A percentile compares a stretch with the other conserved stretches of the same genome.
phyloP scores from a whole-genome alignment of 441 rosid species.

The Gossypium gossypioides region DNA sequence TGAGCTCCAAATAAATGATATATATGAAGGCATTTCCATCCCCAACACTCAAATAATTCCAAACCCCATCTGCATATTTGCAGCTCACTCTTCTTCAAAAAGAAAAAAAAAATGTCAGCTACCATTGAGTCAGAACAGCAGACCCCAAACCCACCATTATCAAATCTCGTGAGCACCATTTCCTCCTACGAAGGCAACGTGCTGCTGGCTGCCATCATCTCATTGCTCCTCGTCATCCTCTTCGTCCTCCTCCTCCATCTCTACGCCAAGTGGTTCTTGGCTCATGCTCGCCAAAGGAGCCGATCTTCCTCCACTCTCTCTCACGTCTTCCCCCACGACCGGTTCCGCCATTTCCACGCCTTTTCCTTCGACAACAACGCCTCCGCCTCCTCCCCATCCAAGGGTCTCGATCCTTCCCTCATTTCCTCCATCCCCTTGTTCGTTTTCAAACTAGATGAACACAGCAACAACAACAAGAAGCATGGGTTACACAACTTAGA shows the following conservation, averaged over 20 bases:
- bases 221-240: conserved; percentile 61
- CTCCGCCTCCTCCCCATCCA: conserved; percentile 14
- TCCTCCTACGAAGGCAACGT: conserved; percentile 62
- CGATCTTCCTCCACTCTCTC: conserved; percentile 22
- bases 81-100: not conserved
- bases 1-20: too few relatives aligned
- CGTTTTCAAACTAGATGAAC: conserved; percentile 26
- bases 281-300: conserved; percentile 27
- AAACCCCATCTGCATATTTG: not conserved
- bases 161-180: conserved; percentile 28
- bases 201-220: conserved; percentile 55
- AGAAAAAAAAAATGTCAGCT: conserved; percentile 7
- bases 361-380: conserved; percentile 19
- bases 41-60: not conserved
- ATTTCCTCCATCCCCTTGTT: conserved; percentile 65
- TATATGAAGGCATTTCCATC: too few relatives aligned
- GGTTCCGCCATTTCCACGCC: conserved; percentile 26
- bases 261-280: conserved; percentile 63
- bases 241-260: conserved; percentile 72
- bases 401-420: conserved; percentile 52
- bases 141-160: conserved; percentile 14
- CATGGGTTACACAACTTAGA: conserved; percentile 23
- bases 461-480: not conserved
- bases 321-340: conserved; percentile 16
- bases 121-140: conserved; percentile 12